phyloP scores from a whole-genome alignment of 2,329 filamentous ascomycete species.

The Neonectria ditissima region DNA sequence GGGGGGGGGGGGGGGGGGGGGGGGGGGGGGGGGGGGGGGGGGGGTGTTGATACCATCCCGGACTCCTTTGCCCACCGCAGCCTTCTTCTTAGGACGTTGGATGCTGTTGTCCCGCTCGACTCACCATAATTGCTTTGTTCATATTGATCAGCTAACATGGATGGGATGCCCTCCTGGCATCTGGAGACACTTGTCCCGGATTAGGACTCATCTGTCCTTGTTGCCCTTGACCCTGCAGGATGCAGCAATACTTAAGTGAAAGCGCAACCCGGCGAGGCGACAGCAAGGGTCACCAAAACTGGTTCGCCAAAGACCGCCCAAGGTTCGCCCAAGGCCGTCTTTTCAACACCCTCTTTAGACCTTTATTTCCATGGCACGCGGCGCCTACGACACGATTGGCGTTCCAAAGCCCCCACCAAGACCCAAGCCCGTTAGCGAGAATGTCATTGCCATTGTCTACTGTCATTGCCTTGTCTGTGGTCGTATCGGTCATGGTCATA shows the following conservation, averaged over 20 bases:
- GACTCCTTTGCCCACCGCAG: no score
- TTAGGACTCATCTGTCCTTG: neutral
- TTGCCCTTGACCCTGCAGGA: neutral
- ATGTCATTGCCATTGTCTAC: neutral
- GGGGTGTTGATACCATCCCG: neutral
- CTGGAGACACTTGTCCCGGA: neutral
- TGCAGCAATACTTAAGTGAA: conserved; percentile 1
- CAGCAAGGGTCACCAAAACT: neutral
- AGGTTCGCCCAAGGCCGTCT: neutral
- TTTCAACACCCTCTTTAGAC: neutral
- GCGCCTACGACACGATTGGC: conserved; percentile 8
- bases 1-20: no score
- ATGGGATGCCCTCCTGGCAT: neutral
- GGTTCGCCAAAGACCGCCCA: no score
- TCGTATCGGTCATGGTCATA: no score
- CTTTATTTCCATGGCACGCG: neutral
- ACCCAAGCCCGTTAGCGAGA: conserved; percentile 2
- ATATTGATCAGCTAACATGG: neutral
- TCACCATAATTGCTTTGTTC: neutral
- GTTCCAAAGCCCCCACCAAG: conserved; percentile 9
- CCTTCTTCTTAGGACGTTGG: neutral
- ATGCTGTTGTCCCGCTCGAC: neutral
- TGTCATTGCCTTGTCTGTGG: neutral
- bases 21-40: no score
- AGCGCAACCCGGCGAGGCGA: neutral